Evolutionary conservation across 176 grass and related monocot genomes (phyloP).

Genomic region (Oryza coarctata): DNA sequence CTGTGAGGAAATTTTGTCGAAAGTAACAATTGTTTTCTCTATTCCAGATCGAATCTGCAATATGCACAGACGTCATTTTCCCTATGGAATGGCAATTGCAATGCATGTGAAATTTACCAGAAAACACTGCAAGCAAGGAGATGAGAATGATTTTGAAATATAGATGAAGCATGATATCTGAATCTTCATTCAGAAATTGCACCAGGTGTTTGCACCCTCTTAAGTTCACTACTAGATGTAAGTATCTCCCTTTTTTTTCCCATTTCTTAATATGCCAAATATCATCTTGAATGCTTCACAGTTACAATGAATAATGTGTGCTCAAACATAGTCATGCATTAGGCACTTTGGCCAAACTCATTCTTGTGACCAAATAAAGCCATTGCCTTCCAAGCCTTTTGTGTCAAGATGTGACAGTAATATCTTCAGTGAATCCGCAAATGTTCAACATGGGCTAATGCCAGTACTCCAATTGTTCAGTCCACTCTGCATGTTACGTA

Average conservation of each 20-base stretch:
- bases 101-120: neutral
- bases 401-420: conserved; percentile 21
- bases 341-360: neutral
- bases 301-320: neutral
- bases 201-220: neutral
- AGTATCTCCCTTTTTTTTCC: neutral
- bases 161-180: neutral
- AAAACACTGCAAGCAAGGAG: neutral
- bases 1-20: conserved; percentile 43
- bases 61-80: neutral
- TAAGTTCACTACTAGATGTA: neutral
- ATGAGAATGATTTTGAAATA: neutral
- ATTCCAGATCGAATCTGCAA: conserved; percentile 18
- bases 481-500: conserved; percentile 17
- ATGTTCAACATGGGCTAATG: neutral
- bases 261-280: neutral
- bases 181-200: neutral
- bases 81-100: neutral
- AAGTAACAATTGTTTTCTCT: conserved; percentile 22
- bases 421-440: neutral
- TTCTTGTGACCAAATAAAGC: conserved; percentile 22
- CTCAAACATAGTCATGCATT: conserved; percentile 16
- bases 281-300: neutral
- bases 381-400: conserved; percentile 18
- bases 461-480: conserved; percentile 10